Conservation (phyloP, 139 green algal genomes). For the Medakamo hakoo region DNA sequence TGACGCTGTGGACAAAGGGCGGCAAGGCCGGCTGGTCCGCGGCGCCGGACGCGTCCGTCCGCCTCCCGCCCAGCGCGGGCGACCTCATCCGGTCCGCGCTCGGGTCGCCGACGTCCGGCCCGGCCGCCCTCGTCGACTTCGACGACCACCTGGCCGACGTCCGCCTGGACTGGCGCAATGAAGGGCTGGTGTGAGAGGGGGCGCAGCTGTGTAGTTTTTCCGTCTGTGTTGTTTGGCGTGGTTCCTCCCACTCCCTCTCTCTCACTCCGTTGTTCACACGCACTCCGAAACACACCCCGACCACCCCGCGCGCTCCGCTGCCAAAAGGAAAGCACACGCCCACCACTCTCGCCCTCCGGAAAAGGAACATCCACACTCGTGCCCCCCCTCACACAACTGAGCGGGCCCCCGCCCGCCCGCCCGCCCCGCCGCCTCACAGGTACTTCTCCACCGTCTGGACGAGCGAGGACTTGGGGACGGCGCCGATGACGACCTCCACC, state of each 20-base stretch:
- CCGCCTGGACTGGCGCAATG: background rate
- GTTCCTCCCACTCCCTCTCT: background rate
- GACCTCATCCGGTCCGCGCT: background rate
- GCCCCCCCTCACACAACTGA: too few relatives aligned
- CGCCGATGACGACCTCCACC: slow-evolving; percentile 95
- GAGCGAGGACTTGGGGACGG: slow-evolving; percentile 86
- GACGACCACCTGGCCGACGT: background rate
- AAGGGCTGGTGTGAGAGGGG: background rate
- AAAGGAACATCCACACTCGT: too few relatives aligned
- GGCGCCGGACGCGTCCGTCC: background rate
- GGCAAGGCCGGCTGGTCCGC: background rate
- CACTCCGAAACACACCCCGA: too few relatives aligned
- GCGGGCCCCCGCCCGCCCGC: too few relatives aligned
- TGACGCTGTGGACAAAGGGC: too few relatives aligned
- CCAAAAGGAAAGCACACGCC: too few relatives aligned
- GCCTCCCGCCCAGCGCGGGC: too few relatives aligned
- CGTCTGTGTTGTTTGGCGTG: too few relatives aligned
- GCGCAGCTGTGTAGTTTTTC: background rate
- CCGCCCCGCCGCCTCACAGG: too few relatives aligned
- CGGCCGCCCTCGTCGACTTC: background rate
- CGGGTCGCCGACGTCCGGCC: background rate
- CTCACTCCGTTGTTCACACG: background rate
- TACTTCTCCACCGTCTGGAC: slow-evolving; percentile 84
- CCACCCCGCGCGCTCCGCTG: too few relatives aligned
- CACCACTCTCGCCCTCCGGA: too few relatives aligned